Conservation (phyloP, 805 yeast genomes). For the Candida taoyuanica region DNA sequence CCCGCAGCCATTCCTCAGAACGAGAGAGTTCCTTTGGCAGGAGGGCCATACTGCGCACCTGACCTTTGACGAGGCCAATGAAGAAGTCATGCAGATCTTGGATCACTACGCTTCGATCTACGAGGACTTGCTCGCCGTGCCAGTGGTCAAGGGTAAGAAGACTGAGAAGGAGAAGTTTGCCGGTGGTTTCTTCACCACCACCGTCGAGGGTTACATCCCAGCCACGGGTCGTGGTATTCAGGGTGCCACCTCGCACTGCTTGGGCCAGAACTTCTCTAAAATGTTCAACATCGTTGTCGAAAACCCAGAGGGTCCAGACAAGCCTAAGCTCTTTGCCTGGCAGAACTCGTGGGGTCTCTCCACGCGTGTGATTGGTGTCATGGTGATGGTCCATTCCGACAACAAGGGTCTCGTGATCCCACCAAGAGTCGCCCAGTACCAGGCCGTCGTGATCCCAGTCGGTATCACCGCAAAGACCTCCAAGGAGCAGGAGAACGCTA, state of each 20-base stretch:
- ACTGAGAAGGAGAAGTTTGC: conserved; percentile 98
- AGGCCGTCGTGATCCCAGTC: conserved; percentile 90
- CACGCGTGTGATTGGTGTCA: conserved; percentile 97
- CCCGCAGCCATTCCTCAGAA: conserved; percentile 98
- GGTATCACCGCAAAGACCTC: conserved; percentile 88
- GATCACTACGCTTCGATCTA: conserved; percentile 82
- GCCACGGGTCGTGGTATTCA: conserved; percentile 99
- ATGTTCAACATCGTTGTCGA: conserved; percentile 96
- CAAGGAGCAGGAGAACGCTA: conserved; percentile 64
- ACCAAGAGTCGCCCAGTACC: conserved; percentile 91
- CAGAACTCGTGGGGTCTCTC: conserved; percentile 99
- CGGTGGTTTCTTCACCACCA: conserved; percentile 94
- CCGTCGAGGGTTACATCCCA: conserved; percentile 95
- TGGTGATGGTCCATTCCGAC: conserved; percentile 98
- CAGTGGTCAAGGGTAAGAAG: conserved; percentile 91
- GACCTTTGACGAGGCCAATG: conserved; percentile 72
- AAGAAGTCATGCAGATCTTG: conserved; percentile 81
- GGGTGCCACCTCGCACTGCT: conserved; percentile 97
- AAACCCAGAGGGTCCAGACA: conserved; percentile 86
- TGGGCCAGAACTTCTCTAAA: conserved; percentile 97
- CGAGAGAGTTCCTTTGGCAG: conserved; percentile 99
- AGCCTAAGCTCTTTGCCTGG: conserved; percentile 82
- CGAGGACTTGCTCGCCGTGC: conserved; percentile 92
- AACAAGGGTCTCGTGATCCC: conserved; percentile 98
- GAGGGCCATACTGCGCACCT: conserved; percentile 99